phyloP scores from a whole-genome alignment of 352 stramenopile species.

The Phytophthora chlamydospora region DNA sequence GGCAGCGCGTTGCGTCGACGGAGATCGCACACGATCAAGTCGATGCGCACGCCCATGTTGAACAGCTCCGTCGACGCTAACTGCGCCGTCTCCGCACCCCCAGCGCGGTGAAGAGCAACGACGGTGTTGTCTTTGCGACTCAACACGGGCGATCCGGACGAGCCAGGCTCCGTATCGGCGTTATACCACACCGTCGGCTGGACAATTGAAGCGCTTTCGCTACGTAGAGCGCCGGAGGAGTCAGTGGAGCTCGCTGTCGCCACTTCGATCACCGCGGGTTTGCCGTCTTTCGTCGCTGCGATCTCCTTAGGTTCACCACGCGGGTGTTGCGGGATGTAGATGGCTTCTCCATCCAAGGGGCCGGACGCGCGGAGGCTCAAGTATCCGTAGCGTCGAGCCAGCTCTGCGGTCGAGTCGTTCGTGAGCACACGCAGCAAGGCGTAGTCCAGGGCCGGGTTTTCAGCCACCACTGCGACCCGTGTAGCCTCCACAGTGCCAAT shows the following conservation, averaged over 20 bases:
- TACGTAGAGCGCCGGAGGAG: conserved; percentile 8
- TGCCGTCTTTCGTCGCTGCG: conserved; percentile 48
- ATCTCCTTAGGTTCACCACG: conserved; percentile 68
- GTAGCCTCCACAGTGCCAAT: conserved; percentile 55
- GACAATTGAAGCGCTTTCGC: conserved; percentile 20
- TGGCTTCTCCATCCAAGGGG: conserved; percentile 52
- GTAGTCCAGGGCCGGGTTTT: conserved; percentile 64
- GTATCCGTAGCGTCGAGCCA: conserved; percentile 57
- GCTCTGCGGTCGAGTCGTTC: conserved; percentile 33
- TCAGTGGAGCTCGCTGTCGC: conserved; percentile 2
- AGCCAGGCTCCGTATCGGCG: conserved; percentile 71
- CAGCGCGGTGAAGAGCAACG: conserved; percentile 69
- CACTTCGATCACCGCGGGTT: conserved; percentile 46
- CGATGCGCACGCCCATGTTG: conserved; percentile 38
- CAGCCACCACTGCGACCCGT: conserved; percentile 38
- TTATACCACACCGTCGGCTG: conserved; percentile 66
- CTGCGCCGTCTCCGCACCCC: conserved; percentile 38
- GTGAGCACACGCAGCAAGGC: conserved; percentile 52
- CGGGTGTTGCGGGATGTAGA: conserved; percentile 76
- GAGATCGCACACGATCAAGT: conserved; percentile 39
- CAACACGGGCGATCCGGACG: conserved; percentile 65
- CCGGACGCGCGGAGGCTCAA: conserved; percentile 45
- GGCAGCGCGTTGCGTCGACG: conserved; percentile 32
- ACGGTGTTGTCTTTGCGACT: conserved; percentile 68
- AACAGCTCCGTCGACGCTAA: conserved; percentile 38